phyloP scores from a whole-genome alignment of 2,329 filamentous ascomycete species.

The Trichoderma simmonsii region DNA sequence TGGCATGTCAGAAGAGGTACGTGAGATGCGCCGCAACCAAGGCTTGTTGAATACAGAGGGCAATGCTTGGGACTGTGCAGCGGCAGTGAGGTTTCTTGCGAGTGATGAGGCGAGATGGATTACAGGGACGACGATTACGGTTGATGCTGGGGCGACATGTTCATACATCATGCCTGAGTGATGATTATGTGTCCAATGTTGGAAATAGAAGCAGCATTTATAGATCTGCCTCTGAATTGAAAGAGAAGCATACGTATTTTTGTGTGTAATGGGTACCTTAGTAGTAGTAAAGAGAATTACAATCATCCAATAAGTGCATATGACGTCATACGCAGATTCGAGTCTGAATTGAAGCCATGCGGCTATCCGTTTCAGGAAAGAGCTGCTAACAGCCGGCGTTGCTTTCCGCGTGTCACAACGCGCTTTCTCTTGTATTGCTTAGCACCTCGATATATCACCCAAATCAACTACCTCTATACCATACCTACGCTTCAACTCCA shows the following conservation, averaged over 20 bases:
- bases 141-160: slow-evolving; percentile 41
- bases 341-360: not conserved
- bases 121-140: slow-evolving; percentile 39
- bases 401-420: not conserved
- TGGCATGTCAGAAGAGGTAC: slow-evolving; percentile 39
- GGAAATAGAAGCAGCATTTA: not conserved
- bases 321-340: not conserved
- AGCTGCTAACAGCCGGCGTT: not conserved
- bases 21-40: slow-evolving; percentile 37
- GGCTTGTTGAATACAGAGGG: slow-evolving; percentile 42
- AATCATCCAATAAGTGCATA: not conserved
- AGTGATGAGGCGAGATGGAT: slow-evolving; percentile 43
- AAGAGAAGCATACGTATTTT: not conserved
- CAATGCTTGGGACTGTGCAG: slow-evolving; percentile 43
- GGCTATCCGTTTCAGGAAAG: not conserved
- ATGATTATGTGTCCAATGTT: not conserved
- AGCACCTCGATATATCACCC: not conserved
- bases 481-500: not conserved
- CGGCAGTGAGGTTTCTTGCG: slow-evolving; percentile 39
- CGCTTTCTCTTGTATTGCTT: not conserved
- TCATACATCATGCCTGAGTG: slow-evolving; percentile 13
- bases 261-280: not conserved
- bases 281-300: not conserved
- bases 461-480: not conserved
- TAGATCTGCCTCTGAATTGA: not conserved